phyloP scores from a whole-genome alignment of 78 protist genomes.

The Isochrysis galbana region DNA sequence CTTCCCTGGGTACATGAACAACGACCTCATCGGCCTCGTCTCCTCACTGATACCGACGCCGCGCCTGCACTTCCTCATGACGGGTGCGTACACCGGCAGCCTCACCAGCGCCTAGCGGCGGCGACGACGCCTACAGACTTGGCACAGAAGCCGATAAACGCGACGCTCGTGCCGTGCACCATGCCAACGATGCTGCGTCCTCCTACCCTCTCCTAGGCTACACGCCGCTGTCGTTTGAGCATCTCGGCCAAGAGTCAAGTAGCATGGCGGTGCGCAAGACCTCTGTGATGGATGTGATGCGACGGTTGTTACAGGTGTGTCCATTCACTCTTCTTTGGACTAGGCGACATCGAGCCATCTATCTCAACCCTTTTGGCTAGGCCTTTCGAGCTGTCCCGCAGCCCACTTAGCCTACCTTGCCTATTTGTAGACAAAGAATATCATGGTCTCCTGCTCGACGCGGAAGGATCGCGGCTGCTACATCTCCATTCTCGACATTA shows the following conservation, averaged over 20 bases:
- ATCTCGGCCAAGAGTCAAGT: conserved; percentile 47
- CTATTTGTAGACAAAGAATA: conserved; percentile 94
- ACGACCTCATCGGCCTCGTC: conserved; percentile 93
- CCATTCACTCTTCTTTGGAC: not conserved
- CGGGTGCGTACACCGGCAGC: no score
- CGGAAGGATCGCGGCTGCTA: conserved; percentile 78
- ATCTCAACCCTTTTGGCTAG: no score
- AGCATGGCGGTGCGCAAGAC: conserved; percentile 90
- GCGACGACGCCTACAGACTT: not conserved
- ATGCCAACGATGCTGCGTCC: no score
- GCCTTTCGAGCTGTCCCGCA: no score
- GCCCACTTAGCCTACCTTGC: no score
- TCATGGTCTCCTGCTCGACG: conserved; percentile 83
- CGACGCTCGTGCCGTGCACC: no score
- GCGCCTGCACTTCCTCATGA: conserved; percentile 98
- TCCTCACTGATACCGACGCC: conserved; percentile 99
- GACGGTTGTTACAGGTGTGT: conserved; percentile 83
- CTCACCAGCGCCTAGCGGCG: conserved; percentile 80
- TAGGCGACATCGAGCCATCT: no score
- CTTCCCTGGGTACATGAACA: conserved; percentile 89
- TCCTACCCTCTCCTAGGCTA: no score
- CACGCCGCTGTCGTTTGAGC: conserved; percentile 32
- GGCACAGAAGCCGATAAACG: no score
- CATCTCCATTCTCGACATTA: conserved; percentile 95
- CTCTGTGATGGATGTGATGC: conserved; percentile 97